Percentiles rank a stretch among this genome's conserved stretches.
phyloP scores from a whole-genome alignment of 306 rosid genomes.

The Delonix regia region DNA sequence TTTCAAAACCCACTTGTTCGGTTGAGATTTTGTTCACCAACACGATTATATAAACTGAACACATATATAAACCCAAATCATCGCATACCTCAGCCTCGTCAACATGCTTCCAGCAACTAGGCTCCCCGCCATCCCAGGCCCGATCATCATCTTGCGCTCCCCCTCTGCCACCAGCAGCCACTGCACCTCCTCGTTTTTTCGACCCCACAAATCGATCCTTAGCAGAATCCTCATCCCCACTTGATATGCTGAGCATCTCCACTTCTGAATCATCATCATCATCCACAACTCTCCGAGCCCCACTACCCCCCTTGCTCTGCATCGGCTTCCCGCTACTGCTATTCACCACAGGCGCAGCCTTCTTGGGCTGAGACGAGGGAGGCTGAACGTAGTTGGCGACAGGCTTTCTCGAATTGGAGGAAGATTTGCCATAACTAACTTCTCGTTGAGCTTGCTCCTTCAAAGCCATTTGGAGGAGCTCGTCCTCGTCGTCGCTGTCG shows the following conservation, averaged over 20 bases:
- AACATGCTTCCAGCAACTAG: slow-evolving; percentile 85
- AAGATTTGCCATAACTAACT: slow-evolving; percentile 62
- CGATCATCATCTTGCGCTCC: slow-evolving; percentile 60
- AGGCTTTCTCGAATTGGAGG: slow-evolving; percentile 63
- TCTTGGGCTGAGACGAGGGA: slow-evolving; percentile 54
- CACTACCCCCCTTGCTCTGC: slow-evolving; percentile 30
- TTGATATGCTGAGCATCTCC: slow-evolving; percentile 97
- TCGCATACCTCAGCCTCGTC: slow-evolving; percentile 80
- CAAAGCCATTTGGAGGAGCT: slow-evolving; percentile 92
- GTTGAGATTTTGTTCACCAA: not conserved
- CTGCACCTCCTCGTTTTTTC: slow-evolving; percentile 40
- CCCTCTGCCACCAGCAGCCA: slow-evolving; percentile 33
- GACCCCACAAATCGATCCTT: slow-evolving; percentile 44
- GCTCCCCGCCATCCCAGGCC: slow-evolving; percentile 94
- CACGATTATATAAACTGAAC: not conserved
- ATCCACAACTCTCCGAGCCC: slow-evolving; percentile 51
- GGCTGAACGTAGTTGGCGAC: slow-evolving; percentile 93
- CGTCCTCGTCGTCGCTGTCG: slow-evolving; percentile 94
- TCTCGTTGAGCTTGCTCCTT: slow-evolving; percentile 89
- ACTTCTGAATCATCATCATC: slow-evolving; percentile 95
- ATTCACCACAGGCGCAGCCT: slow-evolving; percentile 29
- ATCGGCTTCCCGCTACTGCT: slow-evolving; percentile 7
- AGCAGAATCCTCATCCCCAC: slow-evolving; percentile 85
- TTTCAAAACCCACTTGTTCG: not conserved
- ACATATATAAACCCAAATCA: slow-evolving; percentile 12